Evolutionary conservation across 169 alveolate genomes (phyloP).

Genomic region (Eimeria nieschulzi): DNA sequence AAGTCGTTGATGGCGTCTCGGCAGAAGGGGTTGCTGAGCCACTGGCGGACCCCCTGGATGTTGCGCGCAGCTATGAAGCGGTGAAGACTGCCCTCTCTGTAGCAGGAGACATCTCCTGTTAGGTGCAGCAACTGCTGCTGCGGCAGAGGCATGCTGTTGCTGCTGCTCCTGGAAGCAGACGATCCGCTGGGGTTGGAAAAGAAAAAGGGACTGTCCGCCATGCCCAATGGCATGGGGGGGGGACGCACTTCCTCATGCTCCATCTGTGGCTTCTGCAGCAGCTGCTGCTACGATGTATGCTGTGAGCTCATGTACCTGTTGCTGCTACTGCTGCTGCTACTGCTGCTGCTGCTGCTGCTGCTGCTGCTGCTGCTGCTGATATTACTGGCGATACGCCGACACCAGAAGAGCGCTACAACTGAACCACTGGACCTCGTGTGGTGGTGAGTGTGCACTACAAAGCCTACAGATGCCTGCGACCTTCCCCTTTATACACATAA

Average conservation of each 20-base stretch:
- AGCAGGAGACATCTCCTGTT: neutral
- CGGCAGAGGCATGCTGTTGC: constrained; percentile 25
- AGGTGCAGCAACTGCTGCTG: constrained; percentile 63
- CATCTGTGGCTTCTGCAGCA: constrained; percentile 4
- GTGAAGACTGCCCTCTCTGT: constrained; percentile 59
- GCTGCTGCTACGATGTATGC: constrained; percentile 24
- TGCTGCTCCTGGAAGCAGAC: constrained; percentile 24
- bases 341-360: constrained; percentile 1
- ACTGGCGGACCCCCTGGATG: constrained; percentile 64
- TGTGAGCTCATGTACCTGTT: constrained; percentile 39
- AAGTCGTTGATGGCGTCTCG: constrained; percentile 67
- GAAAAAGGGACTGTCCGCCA: constrained; percentile 38
- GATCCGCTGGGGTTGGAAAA: neutral
- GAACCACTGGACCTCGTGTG: no score
- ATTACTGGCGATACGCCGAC: neutral
- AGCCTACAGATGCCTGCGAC: constrained; percentile 11
- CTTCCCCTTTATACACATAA: neutral
- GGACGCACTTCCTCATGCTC: neutral
- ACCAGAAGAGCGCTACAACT: no score
- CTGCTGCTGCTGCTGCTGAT: constrained; percentile 1
- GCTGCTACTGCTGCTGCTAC: neutral
- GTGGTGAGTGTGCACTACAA: neutral
- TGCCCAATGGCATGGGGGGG: constrained; percentile 1
- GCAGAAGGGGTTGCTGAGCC: constrained; percentile 69
- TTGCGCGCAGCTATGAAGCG: constrained; percentile 62